phyloP scores from a whole-genome alignment of 2,329 filamentous ascomycete genomes.

The Colletotrichum musae region DNA sequence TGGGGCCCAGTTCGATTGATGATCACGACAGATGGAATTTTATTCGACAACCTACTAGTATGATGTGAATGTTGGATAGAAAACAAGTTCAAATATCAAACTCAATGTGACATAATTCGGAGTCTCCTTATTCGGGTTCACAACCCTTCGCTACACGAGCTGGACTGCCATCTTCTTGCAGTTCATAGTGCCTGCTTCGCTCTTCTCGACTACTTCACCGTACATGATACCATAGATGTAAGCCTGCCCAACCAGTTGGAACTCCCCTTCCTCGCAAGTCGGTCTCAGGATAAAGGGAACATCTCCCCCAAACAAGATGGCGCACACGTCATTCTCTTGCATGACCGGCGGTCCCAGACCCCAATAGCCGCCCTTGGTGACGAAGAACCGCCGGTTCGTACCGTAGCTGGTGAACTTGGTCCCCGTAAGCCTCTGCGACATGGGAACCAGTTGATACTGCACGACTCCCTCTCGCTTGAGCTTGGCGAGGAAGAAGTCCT shows the following conservation, averaged over 20 bases:
- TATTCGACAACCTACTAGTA: too few relatives aligned
- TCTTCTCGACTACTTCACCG: not conserved
- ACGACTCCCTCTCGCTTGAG: not conserved
- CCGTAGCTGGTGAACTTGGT: conserved; percentile 1
- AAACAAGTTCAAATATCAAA: too few relatives aligned
- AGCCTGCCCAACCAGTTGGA: not conserved
- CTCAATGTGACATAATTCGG: too few relatives aligned
- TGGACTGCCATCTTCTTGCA: too few relatives aligned
- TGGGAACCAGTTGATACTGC: not conserved
- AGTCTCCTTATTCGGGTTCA: too few relatives aligned
- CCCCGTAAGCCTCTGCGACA: not conserved
- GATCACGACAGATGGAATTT: too few relatives aligned
- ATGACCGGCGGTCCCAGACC: not conserved
- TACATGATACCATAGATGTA: conserved; percentile 4
- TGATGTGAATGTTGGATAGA: too few relatives aligned
- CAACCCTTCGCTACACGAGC: too few relatives aligned
- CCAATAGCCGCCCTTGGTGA: conserved; percentile 5
- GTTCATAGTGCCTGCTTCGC: not conserved
- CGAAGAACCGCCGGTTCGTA: conserved; percentile 9
- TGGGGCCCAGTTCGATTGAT: too few relatives aligned
- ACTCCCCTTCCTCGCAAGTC: not conserved
- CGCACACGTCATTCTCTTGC: not conserved
- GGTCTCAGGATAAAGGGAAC: conserved; percentile 4
- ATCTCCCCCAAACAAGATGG: conserved; percentile 2
- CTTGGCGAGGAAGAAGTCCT: not conserved